Percentiles rank a stretch among this genome's conserved stretches.
Conservation (phyloP, 306 rosid genomes). For the Trifolium subterraneum region DNA sequence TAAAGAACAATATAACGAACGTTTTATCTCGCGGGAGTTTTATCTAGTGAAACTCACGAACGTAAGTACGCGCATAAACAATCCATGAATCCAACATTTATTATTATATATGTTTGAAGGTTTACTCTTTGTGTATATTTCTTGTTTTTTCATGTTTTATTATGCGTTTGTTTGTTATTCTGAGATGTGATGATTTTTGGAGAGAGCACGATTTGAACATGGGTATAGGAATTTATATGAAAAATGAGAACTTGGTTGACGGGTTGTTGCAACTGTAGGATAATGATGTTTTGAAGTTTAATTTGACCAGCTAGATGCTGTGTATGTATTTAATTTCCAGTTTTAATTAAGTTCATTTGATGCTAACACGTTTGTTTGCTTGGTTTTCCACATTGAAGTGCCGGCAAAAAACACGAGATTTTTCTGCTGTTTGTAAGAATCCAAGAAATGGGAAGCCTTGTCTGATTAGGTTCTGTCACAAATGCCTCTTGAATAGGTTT, state of each 20-base stretch:
- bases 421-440: conserved; percentile 39
- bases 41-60: too few relatives aligned
- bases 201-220: background rate
- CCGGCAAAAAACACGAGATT: conserved; percentile 70
- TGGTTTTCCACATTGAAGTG: conserved; percentile 53
- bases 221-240: conserved; percentile 1
- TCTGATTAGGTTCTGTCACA: conserved; percentile 55
- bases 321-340: background rate
- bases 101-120: conserved; percentile 4
- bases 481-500: conserved; percentile 82
- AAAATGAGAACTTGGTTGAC: background rate
- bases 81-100: too few relatives aligned
- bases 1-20: too few relatives aligned
- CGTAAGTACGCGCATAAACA: too few relatives aligned
- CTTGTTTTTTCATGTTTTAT: background rate
- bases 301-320: background rate
- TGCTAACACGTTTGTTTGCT: background rate
- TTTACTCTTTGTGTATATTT: background rate
- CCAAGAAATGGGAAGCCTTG: conserved; percentile 50
- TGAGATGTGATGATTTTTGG: background rate
- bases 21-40: too few relatives aligned
- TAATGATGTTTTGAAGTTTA: background rate
- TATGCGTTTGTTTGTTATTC: background rate
- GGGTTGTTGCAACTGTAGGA: background rate
- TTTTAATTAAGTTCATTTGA: background rate